Percentiles rank a stretch among this genome's conserved stretches.
These are phyloP conservation scores for Apostasia shenzhenica DNA, from an alignment of 106 monocot genomes.

Conservation along the genomic window DNA sequence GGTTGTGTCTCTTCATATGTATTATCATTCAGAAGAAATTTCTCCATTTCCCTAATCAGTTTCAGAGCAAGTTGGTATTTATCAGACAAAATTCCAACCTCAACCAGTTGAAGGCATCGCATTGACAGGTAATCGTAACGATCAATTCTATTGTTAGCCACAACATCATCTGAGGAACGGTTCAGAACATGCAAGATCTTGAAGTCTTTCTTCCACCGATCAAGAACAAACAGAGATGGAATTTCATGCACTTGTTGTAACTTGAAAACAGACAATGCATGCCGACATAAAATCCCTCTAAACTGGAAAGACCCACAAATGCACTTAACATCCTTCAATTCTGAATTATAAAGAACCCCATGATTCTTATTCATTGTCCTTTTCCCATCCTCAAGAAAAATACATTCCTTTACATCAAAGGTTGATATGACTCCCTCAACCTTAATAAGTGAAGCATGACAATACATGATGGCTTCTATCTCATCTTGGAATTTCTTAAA, in stretches of 20 bases:
- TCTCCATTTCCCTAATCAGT: conserved; percentile 45
- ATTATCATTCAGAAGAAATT: conserved; percentile 42
- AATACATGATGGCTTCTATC: conserved; percentile 60
- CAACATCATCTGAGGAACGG: conserved; percentile 26
- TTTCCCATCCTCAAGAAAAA: conserved; percentile 54
- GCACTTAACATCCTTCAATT: conserved; percentile 31
- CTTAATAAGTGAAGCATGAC: conserved; percentile 36
- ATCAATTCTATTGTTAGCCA: conserved; percentile 40
- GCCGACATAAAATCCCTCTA: conserved; percentile 49
- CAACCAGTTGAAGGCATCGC: conserved; percentile 54
- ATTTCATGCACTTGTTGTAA: conserved; percentile 51
- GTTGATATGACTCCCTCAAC: conserved; percentile 33
- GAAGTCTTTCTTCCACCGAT: conserved; percentile 63
- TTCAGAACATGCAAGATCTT: conserved; percentile 38
- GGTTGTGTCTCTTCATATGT: conserved; percentile 58
- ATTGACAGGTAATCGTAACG: conserved; percentile 55
- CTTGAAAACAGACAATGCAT: conserved; percentile 51
- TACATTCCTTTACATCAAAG: conserved; percentile 55
- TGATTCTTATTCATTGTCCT: conserved; percentile 42
- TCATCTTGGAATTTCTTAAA: conserved; percentile 69
- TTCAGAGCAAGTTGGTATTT: conserved; percentile 53
- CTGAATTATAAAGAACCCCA: conserved; percentile 32
- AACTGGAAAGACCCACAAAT: conserved; percentile 61
- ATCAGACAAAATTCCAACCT: conserved; percentile 44
- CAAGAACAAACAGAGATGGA: conserved; percentile 43